Conservation (phyloP, 75 land plant species). For the Sequoiadendron giganteum region DNA sequence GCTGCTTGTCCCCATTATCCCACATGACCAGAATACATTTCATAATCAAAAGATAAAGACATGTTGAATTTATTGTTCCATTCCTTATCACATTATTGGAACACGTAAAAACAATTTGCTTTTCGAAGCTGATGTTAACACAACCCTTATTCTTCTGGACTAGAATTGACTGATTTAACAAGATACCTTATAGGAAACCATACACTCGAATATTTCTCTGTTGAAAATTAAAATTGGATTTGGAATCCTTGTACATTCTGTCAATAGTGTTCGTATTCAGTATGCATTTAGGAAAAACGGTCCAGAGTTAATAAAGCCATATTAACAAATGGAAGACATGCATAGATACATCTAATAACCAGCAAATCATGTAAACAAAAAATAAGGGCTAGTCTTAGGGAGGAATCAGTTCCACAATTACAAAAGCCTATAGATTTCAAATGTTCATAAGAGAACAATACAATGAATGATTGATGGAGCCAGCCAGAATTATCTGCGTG, state of each 20-base stretch:
- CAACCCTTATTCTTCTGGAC: background rate
- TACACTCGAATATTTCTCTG: background rate
- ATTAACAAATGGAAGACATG: background rate
- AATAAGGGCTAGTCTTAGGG: background rate
- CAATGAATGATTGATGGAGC: slow-evolving; percentile 9
- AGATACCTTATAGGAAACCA: background rate
- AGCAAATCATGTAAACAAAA: background rate
- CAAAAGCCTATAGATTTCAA: background rate
- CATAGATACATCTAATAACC: background rate
- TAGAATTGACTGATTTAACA: background rate
- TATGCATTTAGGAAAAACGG: background rate
- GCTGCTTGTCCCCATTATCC: background rate
- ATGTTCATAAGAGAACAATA: slow-evolving; percentile 4
- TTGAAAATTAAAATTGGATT: background rate
- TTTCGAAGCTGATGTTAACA: background rate
- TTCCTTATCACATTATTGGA: background rate
- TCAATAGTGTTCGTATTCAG: background rate
- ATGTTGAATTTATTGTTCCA: background rate
- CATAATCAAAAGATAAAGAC: background rate
- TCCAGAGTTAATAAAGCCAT: background rate
- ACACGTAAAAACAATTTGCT: background rate
- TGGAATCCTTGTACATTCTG: background rate
- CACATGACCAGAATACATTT: background rate
- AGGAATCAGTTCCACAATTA: background rate
- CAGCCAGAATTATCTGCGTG: background rate